Evolutionary conservation across 192 early-diverging fungal genomes (phyloP), one percentile per base, ranked within the genome.

Genomic region (Geranomyces variabilis): DNA sequence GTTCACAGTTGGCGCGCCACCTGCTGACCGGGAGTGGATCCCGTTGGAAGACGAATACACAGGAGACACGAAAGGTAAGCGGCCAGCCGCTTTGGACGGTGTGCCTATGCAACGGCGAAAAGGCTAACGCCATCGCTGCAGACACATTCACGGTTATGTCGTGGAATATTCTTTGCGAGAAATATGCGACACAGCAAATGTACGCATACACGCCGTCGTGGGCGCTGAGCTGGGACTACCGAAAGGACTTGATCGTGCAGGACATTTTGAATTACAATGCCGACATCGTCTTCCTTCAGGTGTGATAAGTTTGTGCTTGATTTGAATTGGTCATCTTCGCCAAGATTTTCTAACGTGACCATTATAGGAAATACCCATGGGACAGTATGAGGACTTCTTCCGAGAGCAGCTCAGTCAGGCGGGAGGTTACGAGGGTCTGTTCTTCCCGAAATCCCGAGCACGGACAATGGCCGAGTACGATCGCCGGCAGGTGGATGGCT

Each of bases 131-230:
- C 4, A 9, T 29, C 14, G 14, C 12, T 70, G 33, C 56, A 91
- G 96, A 97, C 67, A 82, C 89, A 12, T 89, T 96, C 36, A 94
- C 94, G 0, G 89, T 95, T 8, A 87, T 99, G 70, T 93, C 86
- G 71, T 97, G 97, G 84, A 99, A 99, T 78, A 91, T 92, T 45
- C 84, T 99, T 21, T 91, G 88, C 68, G 90, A 94, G 36, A 92
- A 90, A 76, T 96, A 95, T 70, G 94, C 94, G 2, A 92, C 95
- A 1, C 80, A 92, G 34, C 88, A 90, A 71, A 81, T 87, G 75
- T 97, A 96, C 83, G 91, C 90, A 47, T 99, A 99, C 81, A 93
- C 92, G 22, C 96, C 96, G 28, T 92, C 93, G 10, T 99, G 95
- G 95, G 95, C 92, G 0, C 83, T 99, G 44, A 74, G 81, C 0